Evolutionary conservation across 108 stramenopile species (phyloP), one percentile per base, ranked within the genome.

Genomic region (Epithemia pelagica): DNA sequence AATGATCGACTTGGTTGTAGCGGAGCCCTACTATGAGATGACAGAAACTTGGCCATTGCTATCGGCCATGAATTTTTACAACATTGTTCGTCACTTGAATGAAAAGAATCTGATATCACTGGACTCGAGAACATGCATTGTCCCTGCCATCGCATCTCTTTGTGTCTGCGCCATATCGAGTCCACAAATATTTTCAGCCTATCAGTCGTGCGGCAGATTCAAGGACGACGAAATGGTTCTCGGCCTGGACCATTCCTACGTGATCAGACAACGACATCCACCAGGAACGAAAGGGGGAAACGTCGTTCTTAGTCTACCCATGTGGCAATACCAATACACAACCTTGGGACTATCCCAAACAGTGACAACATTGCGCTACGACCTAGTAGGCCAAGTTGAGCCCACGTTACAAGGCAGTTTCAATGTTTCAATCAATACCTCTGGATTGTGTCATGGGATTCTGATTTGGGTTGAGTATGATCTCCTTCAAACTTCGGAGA

Each of bases 21-120:
- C 81, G 5, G 92, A 93, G 57, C 91, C 91, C 21, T 90, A 89
- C 65, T 93, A 85, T 62, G 82, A 88, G 73, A 70, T 84, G 30
- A 61, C 82, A 61, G 82, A 87, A 62, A 88, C 85, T n/a, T 90
- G 87, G 87, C 79, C 79, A 59, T 57, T 90, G 24, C 77, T 85
- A 58, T 85, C 85, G 72, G 89, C 89, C 5, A 57, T 90, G 19
- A 88, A 93, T 46, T 90, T 76, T 69, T 86, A 71, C 64, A 79
- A 89, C 74, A 67, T 79, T 2, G 59, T 88, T 0, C 68, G 78
- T 0, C 66, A 76, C 22, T 58, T 88, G 60, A 82, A 77, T 57
- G 32, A 59, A 28, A 70, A 77, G 27, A 62, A 66, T 5, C 57
- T 90, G 0, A 37, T 90, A 0, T 64, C 74, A 18, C 32, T 46